These are phyloP conservation scores for Physaria fendleri DNA, from an alignment of 345 rosid species.

Conservation along the genomic window DNA sequence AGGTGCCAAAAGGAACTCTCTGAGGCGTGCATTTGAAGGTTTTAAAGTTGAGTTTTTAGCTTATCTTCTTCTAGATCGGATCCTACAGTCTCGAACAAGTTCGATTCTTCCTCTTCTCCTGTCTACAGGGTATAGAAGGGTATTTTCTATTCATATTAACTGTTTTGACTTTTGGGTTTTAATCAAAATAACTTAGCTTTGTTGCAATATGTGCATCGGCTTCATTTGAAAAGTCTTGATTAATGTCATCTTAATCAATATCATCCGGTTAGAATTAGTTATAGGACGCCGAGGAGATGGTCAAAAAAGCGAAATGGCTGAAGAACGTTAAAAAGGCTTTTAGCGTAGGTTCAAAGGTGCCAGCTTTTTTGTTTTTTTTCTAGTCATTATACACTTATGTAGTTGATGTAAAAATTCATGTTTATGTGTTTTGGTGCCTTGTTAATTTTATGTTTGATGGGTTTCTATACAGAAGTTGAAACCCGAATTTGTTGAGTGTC, in stretches of 20 bases:
- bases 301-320: slow-evolving; percentile 86
- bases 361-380: neutral
- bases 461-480: slow-evolving; percentile 16
- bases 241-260: neutral
- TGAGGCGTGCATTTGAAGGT: neutral
- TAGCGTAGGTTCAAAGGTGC: slow-evolving; percentile 49
- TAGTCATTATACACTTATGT: neutral
- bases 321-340: slow-evolving; percentile 77
- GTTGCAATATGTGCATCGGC: neutral
- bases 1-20: neutral
- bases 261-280: slow-evolving; percentile 11
- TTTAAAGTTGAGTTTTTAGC: neutral
- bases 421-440: neutral
- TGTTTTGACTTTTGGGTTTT: slow-evolving; percentile 1
- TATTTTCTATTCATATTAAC: neutral
- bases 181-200: neutral
- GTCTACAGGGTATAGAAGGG: neutral
- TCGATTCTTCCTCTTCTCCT: slow-evolving; percentile 2
- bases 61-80: slow-evolving; percentile 5
- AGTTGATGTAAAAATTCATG: neutral
- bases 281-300: slow-evolving; percentile 50
- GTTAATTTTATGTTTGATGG: neutral
- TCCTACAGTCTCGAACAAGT: neutral
- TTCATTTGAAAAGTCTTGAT: neutral
- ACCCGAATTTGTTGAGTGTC: slow-evolving; percentile 18